Evolutionary conservation across 2,329 filamentous ascomycete genomes (phyloP).

Genomic region (Colletotrichum agaves): DNA sequence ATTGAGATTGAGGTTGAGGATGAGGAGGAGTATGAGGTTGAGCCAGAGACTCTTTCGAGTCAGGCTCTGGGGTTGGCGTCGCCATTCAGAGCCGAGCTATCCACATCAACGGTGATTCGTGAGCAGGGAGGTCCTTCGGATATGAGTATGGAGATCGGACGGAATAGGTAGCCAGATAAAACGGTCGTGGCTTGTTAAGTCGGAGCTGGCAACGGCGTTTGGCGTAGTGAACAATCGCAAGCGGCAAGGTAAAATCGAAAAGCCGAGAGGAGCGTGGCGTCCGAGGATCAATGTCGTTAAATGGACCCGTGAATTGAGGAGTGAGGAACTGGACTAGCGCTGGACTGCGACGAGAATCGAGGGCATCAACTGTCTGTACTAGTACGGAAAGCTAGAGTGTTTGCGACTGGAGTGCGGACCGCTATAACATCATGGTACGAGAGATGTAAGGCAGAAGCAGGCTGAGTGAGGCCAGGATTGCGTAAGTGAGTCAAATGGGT

Average conservation of each 20-base stretch:
- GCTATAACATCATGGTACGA: constrained; percentile 27
- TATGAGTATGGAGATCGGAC: constrained; percentile 26
- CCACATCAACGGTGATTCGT: constrained; percentile 33
- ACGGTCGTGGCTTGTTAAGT: constrained; percentile 21
- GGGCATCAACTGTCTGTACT: constrained; percentile 30
- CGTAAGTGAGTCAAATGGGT: constrained; percentile 26
- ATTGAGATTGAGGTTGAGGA: constrained; percentile 27
- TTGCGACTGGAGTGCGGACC: constrained; percentile 16
- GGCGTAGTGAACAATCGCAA: not conserved
- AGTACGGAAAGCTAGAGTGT: constrained; percentile 7
- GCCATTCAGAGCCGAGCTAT: constrained; percentile 36
- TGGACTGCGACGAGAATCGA: constrained; percentile 1
- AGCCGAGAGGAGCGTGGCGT: constrained; percentile 1
- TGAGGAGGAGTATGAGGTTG: constrained; percentile 19
- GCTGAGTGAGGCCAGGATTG: constrained; percentile 8
- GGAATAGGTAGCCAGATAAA: constrained; percentile 13
- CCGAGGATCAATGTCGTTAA: not conserved
- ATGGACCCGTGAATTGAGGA: not conserved
- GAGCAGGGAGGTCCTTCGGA: constrained; percentile 20
- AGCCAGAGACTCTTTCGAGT: constrained; percentile 38
- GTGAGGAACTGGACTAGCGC: constrained; percentile 4
- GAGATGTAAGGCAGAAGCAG: constrained; percentile 32
- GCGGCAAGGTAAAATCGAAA: not conserved
- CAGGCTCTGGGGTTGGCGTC: constrained; percentile 36
- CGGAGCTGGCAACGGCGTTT: constrained; percentile 6